Evolutionary conservation across 768 basidiomycete species (phyloP), one percentile per base, ranked within the genome.

Genomic region (Phlebiopsis flavidoalba): DNA sequence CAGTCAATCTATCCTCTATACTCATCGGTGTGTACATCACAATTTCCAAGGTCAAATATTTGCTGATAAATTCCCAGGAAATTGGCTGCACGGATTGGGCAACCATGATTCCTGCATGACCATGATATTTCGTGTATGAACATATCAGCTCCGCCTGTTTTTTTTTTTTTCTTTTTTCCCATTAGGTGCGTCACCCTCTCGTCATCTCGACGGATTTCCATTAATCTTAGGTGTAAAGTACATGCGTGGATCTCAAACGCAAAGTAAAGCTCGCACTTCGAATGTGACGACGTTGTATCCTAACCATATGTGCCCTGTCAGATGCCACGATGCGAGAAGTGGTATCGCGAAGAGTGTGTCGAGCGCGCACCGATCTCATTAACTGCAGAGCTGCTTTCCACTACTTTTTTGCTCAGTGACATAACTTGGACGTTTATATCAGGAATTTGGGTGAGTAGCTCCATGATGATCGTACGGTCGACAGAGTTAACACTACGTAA

Each of bases 281-380:
- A 35, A 14, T 5, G 4, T 37, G 84, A 80, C 81, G 82, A 6
- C 75, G 80, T 1, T 84, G 80, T 64, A 66, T 84, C 83, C 83
- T 11, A 75, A 80, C 10, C 82, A 80, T 63, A 80, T 79, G 0
- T 69, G 79, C n/a, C n/a, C n/a, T 17, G 71, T 79, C 71, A 76
- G 35, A 75, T 82, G 1, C 78, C 79, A 0, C 74, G 78, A 33
- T 83, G 82, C 67, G 62, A 74, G 57, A 74, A 74, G 61, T 72
- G 74, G 62, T 53, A 75, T 3, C 64, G 73, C 47, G 67, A 67
- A 17, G 70, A 73, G 5, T 84, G 83, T 62, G 56, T 78, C 17
- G 75, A 81, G 33, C 67, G 33, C 67, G 68, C 8, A 74, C 74
- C 57, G 83, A 84, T 61, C 60, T 64, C 4, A 76, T 81, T 15